These are phyloP conservation scores for Yamadazyma scolyti DNA, from an alignment of 805 yeast species.

Conservation along the genomic window DNA sequence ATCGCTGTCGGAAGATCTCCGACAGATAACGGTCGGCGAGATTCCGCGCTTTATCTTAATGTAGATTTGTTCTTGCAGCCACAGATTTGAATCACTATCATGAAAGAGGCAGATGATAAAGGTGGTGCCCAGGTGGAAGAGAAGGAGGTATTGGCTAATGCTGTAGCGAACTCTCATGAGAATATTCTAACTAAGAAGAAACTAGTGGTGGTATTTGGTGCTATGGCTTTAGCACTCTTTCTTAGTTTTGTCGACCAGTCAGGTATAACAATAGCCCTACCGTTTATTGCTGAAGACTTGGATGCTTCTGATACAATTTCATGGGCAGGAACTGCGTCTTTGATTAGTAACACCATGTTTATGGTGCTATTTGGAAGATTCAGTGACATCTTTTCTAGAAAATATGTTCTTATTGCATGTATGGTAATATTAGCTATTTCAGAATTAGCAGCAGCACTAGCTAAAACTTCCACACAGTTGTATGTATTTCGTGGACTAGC, in stretches of 20 bases:
- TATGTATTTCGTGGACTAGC: constrained; percentile 49
- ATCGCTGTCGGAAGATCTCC: background rate
- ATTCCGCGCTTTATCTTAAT: too few relatives aligned
- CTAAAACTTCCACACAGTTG: constrained; percentile 41
- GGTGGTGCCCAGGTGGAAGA: background rate
- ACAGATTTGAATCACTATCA: background rate
- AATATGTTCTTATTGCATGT: constrained; percentile 37
- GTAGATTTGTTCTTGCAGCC: background rate
- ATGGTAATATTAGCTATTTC: constrained; percentile 35
- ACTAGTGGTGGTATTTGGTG: constrained; percentile 31
- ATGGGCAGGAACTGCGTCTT: constrained; percentile 54
- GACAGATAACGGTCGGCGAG: too few relatives aligned
- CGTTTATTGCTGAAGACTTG: constrained; percentile 42
- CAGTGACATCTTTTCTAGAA: constrained; percentile 54
- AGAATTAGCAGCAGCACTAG: constrained; percentile 49
- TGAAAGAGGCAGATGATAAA: background rate
- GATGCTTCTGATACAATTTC: constrained; percentile 44
- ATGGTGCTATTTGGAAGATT: constrained; percentile 51
- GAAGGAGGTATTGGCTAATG: constrained; percentile 1
- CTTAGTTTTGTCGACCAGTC: constrained; percentile 47
- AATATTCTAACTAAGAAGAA: constrained; percentile 34
- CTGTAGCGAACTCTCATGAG: constrained; percentile 37
- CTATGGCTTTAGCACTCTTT: constrained; percentile 35
- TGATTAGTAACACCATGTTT: constrained; percentile 46
- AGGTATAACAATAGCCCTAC: constrained; percentile 44